Conservation (phyloP, 164 flowering plant species). For the Tinospora cordifolia region DNA sequence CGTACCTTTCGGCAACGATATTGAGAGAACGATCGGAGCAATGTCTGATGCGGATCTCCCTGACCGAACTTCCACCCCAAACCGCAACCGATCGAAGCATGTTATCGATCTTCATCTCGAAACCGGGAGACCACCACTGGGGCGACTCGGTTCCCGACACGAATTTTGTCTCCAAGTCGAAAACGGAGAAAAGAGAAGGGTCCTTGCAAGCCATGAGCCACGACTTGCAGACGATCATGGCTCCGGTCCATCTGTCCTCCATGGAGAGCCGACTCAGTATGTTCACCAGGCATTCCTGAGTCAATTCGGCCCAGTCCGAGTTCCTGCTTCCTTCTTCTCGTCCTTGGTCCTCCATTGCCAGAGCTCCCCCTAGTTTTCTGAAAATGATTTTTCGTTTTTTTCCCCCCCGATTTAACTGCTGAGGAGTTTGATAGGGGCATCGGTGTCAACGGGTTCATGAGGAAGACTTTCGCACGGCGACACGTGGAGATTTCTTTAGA, state of each 20-base stretch:
- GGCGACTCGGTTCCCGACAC: constrained; percentile 35
- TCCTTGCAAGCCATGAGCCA: constrained; percentile 65
- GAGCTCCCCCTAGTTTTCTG: too few relatives aligned
- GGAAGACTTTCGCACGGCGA: neutral
- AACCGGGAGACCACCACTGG: constrained; percentile 63
- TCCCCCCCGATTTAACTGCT: too few relatives aligned
- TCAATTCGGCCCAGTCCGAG: constrained; percentile 66
- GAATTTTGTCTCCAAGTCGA: constrained; percentile 59
- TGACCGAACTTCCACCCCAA: constrained; percentile 47
- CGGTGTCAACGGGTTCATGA: too few relatives aligned
- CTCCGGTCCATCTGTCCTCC: constrained; percentile 53
- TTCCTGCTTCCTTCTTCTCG: constrained; percentile 8
- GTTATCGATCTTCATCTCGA: constrained; percentile 56
- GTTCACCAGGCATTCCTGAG: constrained; percentile 61
- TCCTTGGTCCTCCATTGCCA: constrained; percentile 9
- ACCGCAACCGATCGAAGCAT: constrained; percentile 50
- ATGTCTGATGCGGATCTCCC: constrained; percentile 58
- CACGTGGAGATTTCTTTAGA: neutral
- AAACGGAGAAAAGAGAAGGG: constrained; percentile 42
- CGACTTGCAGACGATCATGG: constrained; percentile 71
- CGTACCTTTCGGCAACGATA: constrained; percentile 53
- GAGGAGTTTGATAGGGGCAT: too few relatives aligned
- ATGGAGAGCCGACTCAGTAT: constrained; percentile 51
- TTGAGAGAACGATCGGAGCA: constrained; percentile 65
- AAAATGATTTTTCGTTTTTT: too few relatives aligned